Evolutionary conservation across 2,329 filamentous ascomycete species (phyloP), one percentile per base, ranked within the genome.

Genomic region (Rutstroemia sp.): DNA sequence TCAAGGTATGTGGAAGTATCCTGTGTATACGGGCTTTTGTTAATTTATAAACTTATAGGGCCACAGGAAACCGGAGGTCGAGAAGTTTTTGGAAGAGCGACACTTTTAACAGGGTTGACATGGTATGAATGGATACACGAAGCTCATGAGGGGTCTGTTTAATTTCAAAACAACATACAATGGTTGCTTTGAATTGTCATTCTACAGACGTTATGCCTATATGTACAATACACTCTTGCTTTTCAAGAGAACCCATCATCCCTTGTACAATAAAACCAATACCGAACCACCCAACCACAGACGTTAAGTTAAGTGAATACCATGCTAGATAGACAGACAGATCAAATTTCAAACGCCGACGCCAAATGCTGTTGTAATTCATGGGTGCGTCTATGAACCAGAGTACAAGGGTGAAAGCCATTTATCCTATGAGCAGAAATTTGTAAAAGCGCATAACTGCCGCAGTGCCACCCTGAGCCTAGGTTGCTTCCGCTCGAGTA

Each of bases 401-500:
- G 59, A 12, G 57, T 67, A 66, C 64, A 64, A 63, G 54, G 48
- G 61, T 62, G 58, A 61, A 65, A 65, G 58, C 52, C 56, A 53
- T 64, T 59, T 47, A 47, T 30, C 44, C 51, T 58, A 65, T 61
- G 72, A 74, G 56, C 77, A 78, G 58, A 84, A 69, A 47, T 73
- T 76, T 46, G 81, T 80, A 72, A 83, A 87, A 49, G 80, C 78
- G 66, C 86, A 83, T 58, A 92, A 70, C 64, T 89, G 82, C 65
- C 82, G 82, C 58, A 92, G 72, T 63, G 91, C 83, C 61, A 81
- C 81, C 50, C 83, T 75, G 76, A 81, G 82, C 63, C 83, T 80
- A 2, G 75, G 73, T 39, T 78, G 83, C 61, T 80, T 78, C 72
- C 88, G 83, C 63, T 83, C 78, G 64, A 91, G 72, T 17, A 84